Percentiles rank a stretch among this genome's conserved stretches.
Conservation (phyloP, 257 asterid species). For the Solanum tacnaense region DNA sequence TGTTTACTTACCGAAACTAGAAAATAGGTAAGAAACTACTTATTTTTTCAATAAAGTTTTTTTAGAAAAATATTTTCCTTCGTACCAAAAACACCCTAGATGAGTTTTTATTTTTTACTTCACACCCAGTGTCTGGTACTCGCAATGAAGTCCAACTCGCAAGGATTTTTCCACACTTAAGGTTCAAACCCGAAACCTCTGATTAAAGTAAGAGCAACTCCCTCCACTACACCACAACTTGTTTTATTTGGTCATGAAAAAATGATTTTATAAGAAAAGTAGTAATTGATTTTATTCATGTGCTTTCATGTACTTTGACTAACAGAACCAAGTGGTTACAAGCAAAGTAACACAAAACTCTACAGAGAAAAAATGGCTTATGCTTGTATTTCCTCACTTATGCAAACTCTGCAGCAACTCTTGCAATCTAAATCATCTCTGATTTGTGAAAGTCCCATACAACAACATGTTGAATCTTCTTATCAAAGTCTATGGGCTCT, state of each 20-base stretch:
- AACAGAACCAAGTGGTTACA: neutral
- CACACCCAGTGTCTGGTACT: neutral
- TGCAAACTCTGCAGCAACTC: conserved; percentile 1
- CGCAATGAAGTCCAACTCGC: neutral
- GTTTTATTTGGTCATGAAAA: neutral
- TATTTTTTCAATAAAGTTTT: neutral
- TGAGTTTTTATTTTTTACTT: neutral
- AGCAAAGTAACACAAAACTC: neutral
- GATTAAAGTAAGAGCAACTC: accelerated
- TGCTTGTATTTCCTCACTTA: conserved; percentile 19
- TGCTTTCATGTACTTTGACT: neutral
- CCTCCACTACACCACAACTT: accelerated
- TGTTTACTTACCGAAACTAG: neutral
- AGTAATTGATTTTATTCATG: neutral
- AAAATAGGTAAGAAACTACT: neutral
- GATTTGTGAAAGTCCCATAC: neutral
- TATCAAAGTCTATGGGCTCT: neutral
- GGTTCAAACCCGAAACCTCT: neutral
- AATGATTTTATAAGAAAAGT: neutral
- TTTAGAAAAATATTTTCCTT: neutral
- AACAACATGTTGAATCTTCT: neutral
- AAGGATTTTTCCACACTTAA: neutral
- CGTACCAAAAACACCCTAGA: neutral
- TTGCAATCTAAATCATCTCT: neutral
- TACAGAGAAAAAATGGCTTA: neutral